Evolutionary conservation across 2,329 filamentous ascomycete species (phyloP).

Genomic region (Thermothelomyces thermophilus): DNA sequence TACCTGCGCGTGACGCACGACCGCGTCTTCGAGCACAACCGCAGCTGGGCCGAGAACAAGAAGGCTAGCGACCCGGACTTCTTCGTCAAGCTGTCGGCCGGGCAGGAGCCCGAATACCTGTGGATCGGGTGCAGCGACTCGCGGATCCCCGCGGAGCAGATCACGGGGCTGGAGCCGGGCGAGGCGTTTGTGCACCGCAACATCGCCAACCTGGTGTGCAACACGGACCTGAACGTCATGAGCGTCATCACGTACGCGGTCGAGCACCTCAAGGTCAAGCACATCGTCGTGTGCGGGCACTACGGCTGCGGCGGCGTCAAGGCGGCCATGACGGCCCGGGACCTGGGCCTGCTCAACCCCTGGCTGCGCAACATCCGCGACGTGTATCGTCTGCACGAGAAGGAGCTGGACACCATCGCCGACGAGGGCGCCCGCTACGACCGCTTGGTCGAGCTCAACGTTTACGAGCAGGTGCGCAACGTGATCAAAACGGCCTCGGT

Average conservation of each 20-base stretch:
- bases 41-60: constrained; percentile 57
- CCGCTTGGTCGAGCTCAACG: constrained; percentile 77
- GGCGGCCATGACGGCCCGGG: constrained; percentile 65
- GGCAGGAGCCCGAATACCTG: constrained; percentile 64
- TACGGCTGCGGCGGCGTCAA: constrained; percentile 73
- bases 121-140: constrained; percentile 93
- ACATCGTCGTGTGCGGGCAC: constrained; percentile 73
- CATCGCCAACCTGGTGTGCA: constrained; percentile 82
- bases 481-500: constrained; percentile 74
- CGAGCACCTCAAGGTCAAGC: constrained; percentile 70
- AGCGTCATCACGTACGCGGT: constrained; percentile 85
- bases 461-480: constrained; percentile 68
- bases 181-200: constrained; percentile 94
- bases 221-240: constrained; percentile 72
- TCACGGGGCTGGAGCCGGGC: constrained; percentile 76
- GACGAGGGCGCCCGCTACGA: constrained; percentile 56
- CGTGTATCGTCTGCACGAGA: constrained; percentile 65
- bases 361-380: constrained; percentile 71
- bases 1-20: constrained; percentile 61
- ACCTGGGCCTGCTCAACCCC: constrained; percentile 64
- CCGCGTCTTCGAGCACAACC: constrained; percentile 63
- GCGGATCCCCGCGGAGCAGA: constrained; percentile 83
- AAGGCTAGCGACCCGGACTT: constrained; percentile 53
- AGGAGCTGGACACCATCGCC: constrained; percentile 58
- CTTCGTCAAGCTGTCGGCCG: constrained; percentile 57